Evolutionary conservation across 495 filamentous ascomycete species (phyloP), one percentile per base, ranked within the genome.

Genomic region (Hyaloscypha bicolor): DNA sequence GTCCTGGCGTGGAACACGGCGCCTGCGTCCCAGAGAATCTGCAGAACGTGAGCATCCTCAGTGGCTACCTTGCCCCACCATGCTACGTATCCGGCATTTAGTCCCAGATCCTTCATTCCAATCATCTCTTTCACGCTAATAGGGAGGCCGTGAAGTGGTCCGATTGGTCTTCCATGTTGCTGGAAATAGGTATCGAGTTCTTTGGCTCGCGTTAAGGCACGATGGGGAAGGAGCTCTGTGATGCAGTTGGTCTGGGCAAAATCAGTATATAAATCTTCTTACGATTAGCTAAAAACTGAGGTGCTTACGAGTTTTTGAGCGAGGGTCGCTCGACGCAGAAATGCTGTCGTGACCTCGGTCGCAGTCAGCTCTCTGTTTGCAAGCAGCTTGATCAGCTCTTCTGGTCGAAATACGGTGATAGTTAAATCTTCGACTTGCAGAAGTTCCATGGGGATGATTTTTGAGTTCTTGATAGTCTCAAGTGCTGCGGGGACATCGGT

Each of bases 41-140:
- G 68, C 2, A 86, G 62, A 8, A 86, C 78, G 21, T 75, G 70
- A 9, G 81, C 80, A 61, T 85, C 81, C 25, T 79, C 73, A 1
- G 73, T 62, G 0, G 77, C 76, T 1, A 74, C 68, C 19, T 72
- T 70, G 53, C 76, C 80, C 45, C 78, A 76, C 80, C 81, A 85
- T 9, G 75, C 62, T 4, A 83, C 74, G 67, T 77, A 86, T 19
- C 78, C 82, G 3, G 78, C 80, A 66, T 83, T 84, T 1, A 77
- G 37, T 42, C 77, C 80, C 11, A 85, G 74, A 4, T 81, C 87
- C 69, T 85, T 78, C 22, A 91, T 81, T 33, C 79, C 79, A 65
- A 90, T 81, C 63, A 85, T 79, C 71, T 91, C 89, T 73, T 92
- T 92, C 11, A 91, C 80, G n/a, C 83, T 87, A 29, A 91, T 85